Evolutionary conservation across 805 yeast species (phyloP), one percentile per base, ranked within the genome.

Genomic region (Wickerhamiella siamensis): DNA sequence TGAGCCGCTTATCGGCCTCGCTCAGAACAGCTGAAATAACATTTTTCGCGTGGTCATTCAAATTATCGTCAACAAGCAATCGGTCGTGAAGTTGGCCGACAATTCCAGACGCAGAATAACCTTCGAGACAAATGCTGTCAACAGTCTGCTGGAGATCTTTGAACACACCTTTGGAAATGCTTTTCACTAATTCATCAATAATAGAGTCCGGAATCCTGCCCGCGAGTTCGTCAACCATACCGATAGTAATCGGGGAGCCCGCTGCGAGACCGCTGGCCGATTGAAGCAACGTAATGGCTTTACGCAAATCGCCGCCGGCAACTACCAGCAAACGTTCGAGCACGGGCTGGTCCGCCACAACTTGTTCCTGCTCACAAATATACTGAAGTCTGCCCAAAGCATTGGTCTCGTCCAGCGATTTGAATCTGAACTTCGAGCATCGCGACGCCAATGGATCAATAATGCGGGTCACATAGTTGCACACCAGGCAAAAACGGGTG

Each of bases 371-470:
- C 1, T 72, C 64, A 15, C 77, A 70, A 44, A 91, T 78, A 47
- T 65, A 72, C 49, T 68, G 59, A 45, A 91, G 64, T 49, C 98
- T 70, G 10, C 59, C 64, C 41, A 83, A 60, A 0, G 96, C 93
- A 54, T 79, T 76, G 1, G 62, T 64, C 47, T 74, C 70, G 53
- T 82, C 87, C 45, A 91, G 67, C 32, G 81, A 74, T 52, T 77
- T 77, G 66, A 91, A 91, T 51, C 98, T 68, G 60, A 91, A 91
- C 60, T 91, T 91, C 33, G 96, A 83, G 63, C 98, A 91, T 57
- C 99, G 72, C 39, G 95, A 83, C 4, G 97, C 95, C 45, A 91
- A 64, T 2, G 99, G 99, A 53, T 88, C 97, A 48, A 91, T 91
- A 51, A 91, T 91, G 45, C 97, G 71, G 2, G 99, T 91, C 47